A percentile compares a stretch with the other conserved stretches of the same genome.
Evolutionary conservation across 176 grass and related monocot species (phyloP).

Genomic region (Eremochloa ophiuroides): DNA sequence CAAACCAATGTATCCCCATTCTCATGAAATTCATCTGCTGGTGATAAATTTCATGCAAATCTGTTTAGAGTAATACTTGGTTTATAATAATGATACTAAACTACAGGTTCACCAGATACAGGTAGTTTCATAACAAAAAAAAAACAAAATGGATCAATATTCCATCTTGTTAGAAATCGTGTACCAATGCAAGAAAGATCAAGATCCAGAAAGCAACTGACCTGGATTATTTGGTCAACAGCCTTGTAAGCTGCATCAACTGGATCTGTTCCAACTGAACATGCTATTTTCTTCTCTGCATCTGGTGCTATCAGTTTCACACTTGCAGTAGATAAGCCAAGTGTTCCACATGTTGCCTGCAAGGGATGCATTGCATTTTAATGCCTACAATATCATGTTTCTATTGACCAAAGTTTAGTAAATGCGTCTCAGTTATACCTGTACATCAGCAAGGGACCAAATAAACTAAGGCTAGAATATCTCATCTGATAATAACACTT

Average conservation of each 20-base stretch:
- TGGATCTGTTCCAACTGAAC: conserved; percentile 75
- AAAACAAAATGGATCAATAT: not conserved
- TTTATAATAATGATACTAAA: not conserved
- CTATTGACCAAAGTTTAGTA: not conserved
- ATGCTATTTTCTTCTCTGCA: conserved; percentile 78
- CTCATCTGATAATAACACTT: conserved; percentile 86
- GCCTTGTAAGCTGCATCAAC: conserved; percentile 99
- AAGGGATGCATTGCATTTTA: not conserved
- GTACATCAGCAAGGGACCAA: conserved; percentile 89
- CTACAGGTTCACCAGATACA: not conserved
- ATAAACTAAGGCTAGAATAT: conserved; percentile 94
- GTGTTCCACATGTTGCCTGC: conserved; percentile 92
- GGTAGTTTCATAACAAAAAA: not conserved
- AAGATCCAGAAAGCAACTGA: not conserved
- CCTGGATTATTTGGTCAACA: conserved; percentile 87
- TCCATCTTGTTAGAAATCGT: not conserved
- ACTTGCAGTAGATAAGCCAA: conserved; percentile 89
- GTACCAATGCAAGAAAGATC: not conserved
- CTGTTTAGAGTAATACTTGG: not conserved
- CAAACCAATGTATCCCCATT: not conserved
- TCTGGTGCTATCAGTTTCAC: conserved; percentile 86
- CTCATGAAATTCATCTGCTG: not conserved
- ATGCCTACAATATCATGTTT: not conserved
- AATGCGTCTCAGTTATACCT: conserved; percentile 44
- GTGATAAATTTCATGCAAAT: not conserved